phyloP scores from a whole-genome alignment of 352 stramenopile species.

The Pythium brachiatum region DNA sequence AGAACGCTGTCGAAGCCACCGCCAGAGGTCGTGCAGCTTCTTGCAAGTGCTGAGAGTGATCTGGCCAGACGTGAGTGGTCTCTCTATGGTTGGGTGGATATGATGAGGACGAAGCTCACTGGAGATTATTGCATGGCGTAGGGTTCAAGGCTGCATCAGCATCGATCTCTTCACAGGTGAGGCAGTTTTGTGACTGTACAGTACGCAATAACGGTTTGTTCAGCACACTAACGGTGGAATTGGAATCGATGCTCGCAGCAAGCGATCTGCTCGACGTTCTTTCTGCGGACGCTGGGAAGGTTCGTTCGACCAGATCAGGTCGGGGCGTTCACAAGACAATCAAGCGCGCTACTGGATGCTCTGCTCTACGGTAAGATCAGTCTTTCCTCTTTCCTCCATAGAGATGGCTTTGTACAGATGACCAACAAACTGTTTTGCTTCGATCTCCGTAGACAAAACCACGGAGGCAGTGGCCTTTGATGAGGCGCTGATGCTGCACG shows the following conservation, averaged over 20 bases:
- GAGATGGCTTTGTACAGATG: neutral
- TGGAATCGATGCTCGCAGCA: slow-evolving; percentile 5
- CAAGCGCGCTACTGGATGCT: neutral
- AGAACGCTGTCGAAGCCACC: slow-evolving; percentile 60
- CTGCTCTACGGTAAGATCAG: slow-evolving; percentile 8
- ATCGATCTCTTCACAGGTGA: neutral
- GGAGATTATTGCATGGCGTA: neutral
- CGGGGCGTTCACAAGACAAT: slow-evolving; percentile 10
- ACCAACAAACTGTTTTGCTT: neutral
- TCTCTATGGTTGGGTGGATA: no score
- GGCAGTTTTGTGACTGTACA: neutral
- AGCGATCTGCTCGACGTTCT: slow-evolving; percentile 23
- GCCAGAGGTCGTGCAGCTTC: slow-evolving; percentile 59
- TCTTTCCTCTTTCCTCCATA: no score
- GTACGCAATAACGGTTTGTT: no score
- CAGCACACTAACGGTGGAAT: neutral
- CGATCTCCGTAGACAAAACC: slow-evolving; percentile 26
- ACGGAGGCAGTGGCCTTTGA: slow-evolving; percentile 40
- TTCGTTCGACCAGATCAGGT: slow-evolving; percentile 13
- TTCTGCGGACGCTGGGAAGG: slow-evolving; percentile 10
- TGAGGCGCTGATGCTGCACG: slow-evolving; percentile 29
- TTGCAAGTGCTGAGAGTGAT: slow-evolving; percentile 43
- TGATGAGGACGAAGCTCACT: neutral
- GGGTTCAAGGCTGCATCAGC: neutral
- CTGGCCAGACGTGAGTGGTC: slow-evolving; percentile 9